Conservation (phyloP, 176 grass and related monocot genomes). For the Oryza nivara region DNA sequence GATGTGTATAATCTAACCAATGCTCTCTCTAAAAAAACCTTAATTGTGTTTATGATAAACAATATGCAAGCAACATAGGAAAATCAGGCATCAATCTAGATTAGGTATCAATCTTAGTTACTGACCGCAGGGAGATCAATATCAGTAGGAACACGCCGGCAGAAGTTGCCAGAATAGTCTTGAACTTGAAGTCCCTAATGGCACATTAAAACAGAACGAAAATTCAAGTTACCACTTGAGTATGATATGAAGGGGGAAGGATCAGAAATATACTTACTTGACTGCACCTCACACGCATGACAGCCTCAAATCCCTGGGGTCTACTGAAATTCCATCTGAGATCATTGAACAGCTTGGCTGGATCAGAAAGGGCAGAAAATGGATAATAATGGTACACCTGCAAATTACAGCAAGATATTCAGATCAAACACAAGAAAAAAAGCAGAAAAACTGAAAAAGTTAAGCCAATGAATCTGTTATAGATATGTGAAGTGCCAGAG, state of each 20-base stretch:
- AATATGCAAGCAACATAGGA: not conserved
- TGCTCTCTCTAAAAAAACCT: not conserved
- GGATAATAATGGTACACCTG: slow-evolving; percentile 94
- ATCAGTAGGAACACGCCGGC: slow-evolving; percentile 90
- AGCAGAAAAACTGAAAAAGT: not conserved
- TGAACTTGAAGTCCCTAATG: slow-evolving; percentile 81
- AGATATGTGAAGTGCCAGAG: not conserved
- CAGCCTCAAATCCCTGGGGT: slow-evolving; percentile 95
- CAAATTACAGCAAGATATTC: slow-evolving; percentile 31
- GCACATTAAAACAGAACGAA: slow-evolving; percentile 5
- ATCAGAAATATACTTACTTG: slow-evolving; percentile 50
- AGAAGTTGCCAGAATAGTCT: slow-evolving; percentile 87
- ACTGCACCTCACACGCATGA: slow-evolving; percentile 94
- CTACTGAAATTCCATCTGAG: slow-evolving; percentile 95
- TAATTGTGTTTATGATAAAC: not conserved
- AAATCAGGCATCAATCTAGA: not conserved
- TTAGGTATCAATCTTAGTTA: slow-evolving; percentile 9
- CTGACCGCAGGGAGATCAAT: slow-evolving; percentile 88
- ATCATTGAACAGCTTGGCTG: slow-evolving; percentile 90
- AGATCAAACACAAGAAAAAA: not conserved
- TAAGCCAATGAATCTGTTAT: not conserved
- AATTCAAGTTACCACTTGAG: slow-evolving; percentile 24
- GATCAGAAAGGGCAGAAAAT: slow-evolving; percentile 90
- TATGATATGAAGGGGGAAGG: not conserved
- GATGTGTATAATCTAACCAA: not conserved